Conservation (phyloP, 169 alveolate species). For the Plasmodium fragile region DNA sequence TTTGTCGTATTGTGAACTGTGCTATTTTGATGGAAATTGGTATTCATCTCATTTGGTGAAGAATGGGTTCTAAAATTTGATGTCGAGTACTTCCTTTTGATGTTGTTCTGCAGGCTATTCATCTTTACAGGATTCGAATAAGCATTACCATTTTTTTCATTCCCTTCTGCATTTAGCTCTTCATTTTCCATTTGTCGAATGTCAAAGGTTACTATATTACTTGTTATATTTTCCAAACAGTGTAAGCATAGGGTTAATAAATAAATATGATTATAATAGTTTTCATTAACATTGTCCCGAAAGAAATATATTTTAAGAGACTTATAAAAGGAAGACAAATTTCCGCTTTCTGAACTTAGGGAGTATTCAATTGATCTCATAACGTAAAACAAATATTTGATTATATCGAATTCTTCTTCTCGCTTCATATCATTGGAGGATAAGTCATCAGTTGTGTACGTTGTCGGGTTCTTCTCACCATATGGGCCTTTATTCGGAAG, state of each 20-base stretch:
- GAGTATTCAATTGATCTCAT: constrained; percentile 70
- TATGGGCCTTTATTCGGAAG: constrained; percentile 37
- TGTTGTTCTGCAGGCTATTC: constrained; percentile 36
- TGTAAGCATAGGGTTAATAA: constrained; percentile 74
- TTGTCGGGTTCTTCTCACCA: constrained; percentile 51
- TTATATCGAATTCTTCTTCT: constrained; percentile 74
- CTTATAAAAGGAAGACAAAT: constrained; percentile 70
- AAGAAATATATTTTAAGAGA: constrained; percentile 64
- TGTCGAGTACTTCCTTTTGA: constrained; percentile 60
- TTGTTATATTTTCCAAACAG: constrained; percentile 74
- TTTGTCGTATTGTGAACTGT: constrained; percentile 15
- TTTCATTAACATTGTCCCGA: constrained; percentile 72
- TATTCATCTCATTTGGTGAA: constrained; percentile 47
- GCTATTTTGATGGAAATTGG: constrained; percentile 55
- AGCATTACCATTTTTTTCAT: constrained; percentile 21
- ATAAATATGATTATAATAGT: constrained; percentile 66
- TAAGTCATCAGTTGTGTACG: constrained; percentile 65
- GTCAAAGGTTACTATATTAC: constrained; percentile 70
- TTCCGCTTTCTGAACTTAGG: constrained; percentile 73
- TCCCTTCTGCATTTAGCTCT: constrained; percentile 8
- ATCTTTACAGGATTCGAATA: constrained; percentile 7
- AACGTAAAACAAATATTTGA: constrained; percentile 69
- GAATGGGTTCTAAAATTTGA: constrained; percentile 56
- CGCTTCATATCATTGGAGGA: constrained; percentile 42
- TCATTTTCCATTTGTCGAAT: constrained; percentile 66